Percentiles rank a stretch among this genome's conserved stretches.
Conservation (phyloP, 2,329 filamentous ascomycete genomes). For the Zasmidium angulare region DNA sequence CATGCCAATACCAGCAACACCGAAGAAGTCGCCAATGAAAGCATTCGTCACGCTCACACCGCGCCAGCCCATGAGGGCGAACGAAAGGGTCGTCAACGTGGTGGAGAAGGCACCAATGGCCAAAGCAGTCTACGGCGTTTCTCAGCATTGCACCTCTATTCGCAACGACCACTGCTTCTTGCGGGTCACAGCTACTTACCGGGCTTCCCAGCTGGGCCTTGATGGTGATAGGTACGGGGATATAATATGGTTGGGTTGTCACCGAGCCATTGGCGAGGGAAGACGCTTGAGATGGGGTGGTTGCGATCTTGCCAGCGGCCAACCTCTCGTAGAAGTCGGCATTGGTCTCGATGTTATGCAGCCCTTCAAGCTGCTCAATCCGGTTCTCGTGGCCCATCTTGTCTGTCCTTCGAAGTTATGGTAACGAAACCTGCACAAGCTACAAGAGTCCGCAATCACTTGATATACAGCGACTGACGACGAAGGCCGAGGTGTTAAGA, state of each 20-base stretch:
- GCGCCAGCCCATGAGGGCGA: slow-evolving; percentile 57
- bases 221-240: slow-evolving; percentile 34
- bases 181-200: slow-evolving; percentile 1
- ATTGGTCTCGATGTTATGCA: slow-evolving; percentile 29
- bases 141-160: neutral
- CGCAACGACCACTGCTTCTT: neutral
- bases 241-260: slow-evolving; percentile 22
- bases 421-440: too few relatives aligned
- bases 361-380: slow-evolving; percentile 30
- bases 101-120: slow-evolving; percentile 56
- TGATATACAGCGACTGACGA: too few relatives aligned
- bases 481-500: too few relatives aligned
- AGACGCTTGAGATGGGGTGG: slow-evolving; percentile 15
- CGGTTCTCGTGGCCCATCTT: slow-evolving; percentile 27
- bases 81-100: slow-evolving; percentile 54
- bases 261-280: slow-evolving; percentile 10
- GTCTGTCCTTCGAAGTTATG: too few relatives aligned
- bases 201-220: slow-evolving; percentile 33
- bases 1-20: slow-evolving; percentile 52
- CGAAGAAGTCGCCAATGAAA: slow-evolving; percentile 58
- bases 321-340: slow-evolving; percentile 30
- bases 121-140: slow-evolving; percentile 42
- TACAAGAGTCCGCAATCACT: too few relatives aligned
- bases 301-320: slow-evolving; percentile 27
- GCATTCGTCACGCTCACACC: slow-evolving; percentile 53